Evolutionary conservation across 2,329 filamentous ascomycete species (phyloP).

Genomic region (Fusarium chuoi): DNA sequence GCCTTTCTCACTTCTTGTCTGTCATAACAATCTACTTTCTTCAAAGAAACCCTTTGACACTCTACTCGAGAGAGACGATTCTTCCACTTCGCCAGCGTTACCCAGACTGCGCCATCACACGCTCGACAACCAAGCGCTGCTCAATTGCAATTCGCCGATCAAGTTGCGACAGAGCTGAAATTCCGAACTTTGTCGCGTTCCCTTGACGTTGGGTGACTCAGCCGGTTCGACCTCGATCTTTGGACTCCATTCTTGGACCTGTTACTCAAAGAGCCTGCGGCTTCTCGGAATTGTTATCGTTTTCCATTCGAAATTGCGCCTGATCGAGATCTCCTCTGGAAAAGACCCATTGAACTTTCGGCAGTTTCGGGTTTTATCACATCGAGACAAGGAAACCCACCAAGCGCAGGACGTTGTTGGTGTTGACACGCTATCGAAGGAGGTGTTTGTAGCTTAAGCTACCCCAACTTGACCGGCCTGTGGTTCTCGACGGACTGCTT

Average conservation of each 20-base stretch:
- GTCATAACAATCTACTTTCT: constrained; percentile 27
- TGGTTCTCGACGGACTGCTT: constrained; percentile 27
- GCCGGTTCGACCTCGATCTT: constrained; percentile 31
- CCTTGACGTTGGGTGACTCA: constrained; percentile 36
- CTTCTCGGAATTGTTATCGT: constrained; percentile 4
- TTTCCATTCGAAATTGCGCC: constrained; percentile 18
- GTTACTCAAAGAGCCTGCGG: constrained; percentile 1
- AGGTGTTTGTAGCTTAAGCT: constrained; percentile 22
- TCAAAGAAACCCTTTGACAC: constrained; percentile 20
- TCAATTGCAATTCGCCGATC: constrained; percentile 21
- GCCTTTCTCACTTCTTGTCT: constrained; percentile 32
- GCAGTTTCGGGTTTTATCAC: constrained; percentile 10
- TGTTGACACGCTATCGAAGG: constrained; percentile 18
- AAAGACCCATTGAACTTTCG: not conserved
- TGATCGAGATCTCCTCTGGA: not conserved
- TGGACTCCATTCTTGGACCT: constrained; percentile 11
- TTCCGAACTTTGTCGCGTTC: constrained; percentile 12
- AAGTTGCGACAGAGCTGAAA: constrained; percentile 28
- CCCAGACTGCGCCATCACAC: constrained; percentile 5
- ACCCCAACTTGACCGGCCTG: constrained; percentile 8
- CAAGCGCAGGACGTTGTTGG: constrained; percentile 38
- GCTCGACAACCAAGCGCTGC: not conserved
- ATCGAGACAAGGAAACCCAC: constrained; percentile 15
- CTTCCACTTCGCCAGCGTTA: constrained; percentile 8
- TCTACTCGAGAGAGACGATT: constrained; percentile 19